Percentiles rank a stretch among this genome's conserved stretches.
Conservation (phyloP, 805 yeast genomes). For the Yamadazyma olivae region DNA sequence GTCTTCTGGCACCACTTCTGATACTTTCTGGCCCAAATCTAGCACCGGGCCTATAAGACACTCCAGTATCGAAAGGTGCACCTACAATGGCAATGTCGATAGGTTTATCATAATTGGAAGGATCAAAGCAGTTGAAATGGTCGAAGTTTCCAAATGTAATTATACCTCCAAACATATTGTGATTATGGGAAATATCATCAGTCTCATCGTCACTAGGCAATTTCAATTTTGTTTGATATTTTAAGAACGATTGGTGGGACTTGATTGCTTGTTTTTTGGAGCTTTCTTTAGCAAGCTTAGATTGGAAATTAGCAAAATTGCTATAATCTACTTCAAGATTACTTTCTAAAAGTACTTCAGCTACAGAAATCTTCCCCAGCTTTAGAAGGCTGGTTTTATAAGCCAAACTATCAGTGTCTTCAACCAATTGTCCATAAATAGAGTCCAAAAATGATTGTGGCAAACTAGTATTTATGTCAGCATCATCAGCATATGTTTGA, state of each 20-base stretch:
- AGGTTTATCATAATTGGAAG: constrained; percentile 1
- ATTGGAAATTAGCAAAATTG: constrained; percentile 2
- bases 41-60: constrained; percentile 55
- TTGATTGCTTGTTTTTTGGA: constrained; percentile 1
- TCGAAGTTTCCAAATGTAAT: constrained; percentile 53
- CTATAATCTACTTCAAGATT: background rate
- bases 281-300: background rate
- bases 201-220: constrained; percentile 37
- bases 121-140: constrained; percentile 42
- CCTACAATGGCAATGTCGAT: constrained; percentile 56
- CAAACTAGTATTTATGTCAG: background rate
- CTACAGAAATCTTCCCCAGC: background rate
- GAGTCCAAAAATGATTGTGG: constrained; percentile 17
- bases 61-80: constrained; percentile 59
- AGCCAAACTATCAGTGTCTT: constrained; percentile 10
- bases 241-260: constrained; percentile 11
- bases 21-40: constrained; percentile 58
- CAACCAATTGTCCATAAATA: constrained; percentile 24
- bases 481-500: background rate
- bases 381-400: background rate
- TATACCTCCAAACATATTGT: constrained; percentile 46
- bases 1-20: constrained; percentile 44
- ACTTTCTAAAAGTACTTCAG: background rate
- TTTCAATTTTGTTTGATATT: constrained; percentile 17
- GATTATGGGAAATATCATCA: constrained; percentile 19